Conservation (phyloP, 805 yeast species). For the Priceomyces haplophilus region DNA sequence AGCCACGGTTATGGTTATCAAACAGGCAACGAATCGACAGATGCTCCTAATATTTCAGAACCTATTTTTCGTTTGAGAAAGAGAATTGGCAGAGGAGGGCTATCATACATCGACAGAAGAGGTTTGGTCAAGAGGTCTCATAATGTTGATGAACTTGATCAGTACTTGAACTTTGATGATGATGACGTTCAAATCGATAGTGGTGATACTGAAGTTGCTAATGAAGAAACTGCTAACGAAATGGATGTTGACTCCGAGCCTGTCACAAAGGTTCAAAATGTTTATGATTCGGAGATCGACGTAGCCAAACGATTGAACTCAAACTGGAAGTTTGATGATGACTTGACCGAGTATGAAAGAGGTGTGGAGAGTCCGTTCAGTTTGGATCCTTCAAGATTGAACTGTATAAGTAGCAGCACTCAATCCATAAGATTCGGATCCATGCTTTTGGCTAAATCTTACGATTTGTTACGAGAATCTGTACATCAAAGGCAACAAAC, state of each 20-base stretch:
- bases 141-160: slow-evolving; percentile 28
- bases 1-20: slow-evolving; percentile 33
- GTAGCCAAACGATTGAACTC: slow-evolving; percentile 48
- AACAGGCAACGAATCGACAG: slow-evolving; percentile 11
- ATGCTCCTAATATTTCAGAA: slow-evolving; percentile 37
- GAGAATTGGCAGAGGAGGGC: slow-evolving; percentile 70
- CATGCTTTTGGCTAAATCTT: slow-evolving; percentile 83
- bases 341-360: slow-evolving; percentile 39
- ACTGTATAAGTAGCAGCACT: slow-evolving; percentile 79
- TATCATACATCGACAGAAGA: slow-evolving; percentile 72
- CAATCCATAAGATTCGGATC: slow-evolving; percentile 90
- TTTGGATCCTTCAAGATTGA: slow-evolving; percentile 78
- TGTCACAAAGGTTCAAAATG: slow-evolving; percentile 27
- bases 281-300: slow-evolving; percentile 48
- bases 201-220: slow-evolving; percentile 5
- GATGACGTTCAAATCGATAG: slow-evolving; percentile 10
- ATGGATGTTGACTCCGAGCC: slow-evolving; percentile 18
- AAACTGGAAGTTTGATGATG: slow-evolving; percentile 67
- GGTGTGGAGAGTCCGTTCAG: slow-evolving; percentile 50
- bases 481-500: slow-evolving; percentile 61
- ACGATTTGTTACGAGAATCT: slow-evolving; percentile 74
- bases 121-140: slow-evolving; percentile 42
- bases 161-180: slow-evolving; percentile 40
- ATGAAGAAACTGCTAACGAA: slow-evolving; percentile 2
- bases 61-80: slow-evolving; percentile 64